Conservation (phyloP, 2,329 filamentous ascomycete species). For the Diaporthe ilicicola region DNA sequence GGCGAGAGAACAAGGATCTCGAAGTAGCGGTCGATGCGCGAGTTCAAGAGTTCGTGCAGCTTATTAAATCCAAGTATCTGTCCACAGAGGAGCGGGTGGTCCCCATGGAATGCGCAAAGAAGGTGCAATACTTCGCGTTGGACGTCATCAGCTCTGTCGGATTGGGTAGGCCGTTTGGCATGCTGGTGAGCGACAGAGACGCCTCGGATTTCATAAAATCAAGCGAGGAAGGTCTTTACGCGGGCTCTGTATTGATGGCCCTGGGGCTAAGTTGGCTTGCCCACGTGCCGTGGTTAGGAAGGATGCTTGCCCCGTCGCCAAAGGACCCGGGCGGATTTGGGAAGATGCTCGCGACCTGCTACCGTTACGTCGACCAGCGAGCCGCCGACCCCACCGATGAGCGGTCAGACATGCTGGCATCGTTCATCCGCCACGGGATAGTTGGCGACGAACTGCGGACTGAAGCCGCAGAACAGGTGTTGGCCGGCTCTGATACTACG, state of each 20-base stretch:
- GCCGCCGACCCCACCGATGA: constrained; percentile 35
- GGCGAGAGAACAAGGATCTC: constrained; percentile 60
- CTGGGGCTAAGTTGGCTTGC: neutral
- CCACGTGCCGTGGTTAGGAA: neutral
- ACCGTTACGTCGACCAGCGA: constrained; percentile 40
- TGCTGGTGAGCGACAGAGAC: constrained; percentile 55
- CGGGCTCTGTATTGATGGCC: neutral
- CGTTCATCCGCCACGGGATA: constrained; percentile 41
- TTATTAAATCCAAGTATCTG: constrained; percentile 55
- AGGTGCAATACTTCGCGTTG: constrained; percentile 59
- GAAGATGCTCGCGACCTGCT: constrained; percentile 37
- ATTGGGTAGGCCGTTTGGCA: constrained; percentile 59
- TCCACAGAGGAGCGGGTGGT: constrained; percentile 40
- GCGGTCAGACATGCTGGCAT: constrained; percentile 42
- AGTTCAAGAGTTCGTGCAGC: constrained; percentile 52
- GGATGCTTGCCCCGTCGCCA: neutral
- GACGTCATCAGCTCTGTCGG: constrained; percentile 62
- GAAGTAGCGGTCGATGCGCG: constrained; percentile 58
- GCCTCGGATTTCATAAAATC: constrained; percentile 32
- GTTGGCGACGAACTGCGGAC: constrained; percentile 37
- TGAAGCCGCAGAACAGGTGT: constrained; percentile 43
- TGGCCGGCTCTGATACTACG: neutral
- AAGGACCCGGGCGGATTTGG: neutral
- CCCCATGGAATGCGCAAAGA: constrained; percentile 55
- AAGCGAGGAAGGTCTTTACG: constrained; percentile 3